phyloP scores from a whole-genome alignment of 192 early-diverging fungal species.

The Rhizoclosmatium globosum region DNA sequence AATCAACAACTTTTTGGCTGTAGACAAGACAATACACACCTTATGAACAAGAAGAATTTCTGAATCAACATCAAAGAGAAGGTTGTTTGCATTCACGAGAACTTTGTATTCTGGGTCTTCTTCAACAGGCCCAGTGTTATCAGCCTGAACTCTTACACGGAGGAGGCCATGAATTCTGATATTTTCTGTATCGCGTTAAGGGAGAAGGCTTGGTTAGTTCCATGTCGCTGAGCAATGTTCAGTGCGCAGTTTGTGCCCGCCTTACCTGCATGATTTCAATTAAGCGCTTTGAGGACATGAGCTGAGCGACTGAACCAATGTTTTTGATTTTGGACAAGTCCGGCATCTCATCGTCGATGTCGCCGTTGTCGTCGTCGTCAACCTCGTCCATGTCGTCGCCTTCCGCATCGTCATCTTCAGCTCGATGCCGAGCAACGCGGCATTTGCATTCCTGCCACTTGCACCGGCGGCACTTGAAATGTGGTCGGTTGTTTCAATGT shows the following conservation, averaged over 20 bases:
- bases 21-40: constrained; percentile 44
- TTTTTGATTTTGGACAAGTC: constrained; percentile 46
- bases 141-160: constrained; percentile 41
- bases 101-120: constrained; percentile 90
- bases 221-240: background rate
- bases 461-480: background rate
- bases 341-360: constrained; percentile 59
- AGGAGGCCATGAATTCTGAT: constrained; percentile 51
- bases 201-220: background rate
- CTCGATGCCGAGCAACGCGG: background rate
- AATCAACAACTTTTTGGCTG: background rate
- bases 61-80: constrained; percentile 85
- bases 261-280: constrained; percentile 67
- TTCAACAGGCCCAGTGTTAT: constrained; percentile 71
- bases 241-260: background rate
- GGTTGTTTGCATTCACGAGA: constrained; percentile 85
- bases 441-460: background rate
- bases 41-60: constrained; percentile 91
- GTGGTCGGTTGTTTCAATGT: background rate
- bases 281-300: constrained; percentile 68
- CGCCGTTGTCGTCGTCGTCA: constrained; percentile 52
- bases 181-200: constrained; percentile 52
- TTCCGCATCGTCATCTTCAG: constrained; percentile 34
- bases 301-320: constrained; percentile 71
- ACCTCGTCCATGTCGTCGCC: constrained; percentile 47